Evolutionary conservation across 768 basidiomycete species (phyloP).

Genomic region (Serendipita vermifera): DNA sequence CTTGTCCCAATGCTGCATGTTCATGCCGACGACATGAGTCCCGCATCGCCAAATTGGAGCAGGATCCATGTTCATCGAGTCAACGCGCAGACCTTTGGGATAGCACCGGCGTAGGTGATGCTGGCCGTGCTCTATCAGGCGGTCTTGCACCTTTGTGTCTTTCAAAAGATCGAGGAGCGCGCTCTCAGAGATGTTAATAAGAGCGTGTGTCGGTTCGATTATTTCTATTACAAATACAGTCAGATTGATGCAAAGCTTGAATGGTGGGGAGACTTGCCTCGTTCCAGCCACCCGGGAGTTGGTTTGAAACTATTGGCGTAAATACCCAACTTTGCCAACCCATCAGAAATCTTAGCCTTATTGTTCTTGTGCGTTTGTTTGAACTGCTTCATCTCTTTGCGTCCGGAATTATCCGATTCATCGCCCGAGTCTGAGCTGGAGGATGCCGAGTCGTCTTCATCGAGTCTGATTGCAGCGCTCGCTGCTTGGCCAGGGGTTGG

Average conservation of each 20-base stretch:
- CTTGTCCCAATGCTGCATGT: constrained; percentile 23
- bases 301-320: constrained; percentile 56
- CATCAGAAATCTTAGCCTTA: constrained; percentile 32
- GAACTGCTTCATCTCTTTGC: constrained; percentile 3
- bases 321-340: constrained; percentile 42
- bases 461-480: neutral
- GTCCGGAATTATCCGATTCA: constrained; percentile 7
- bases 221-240: constrained; percentile 22
- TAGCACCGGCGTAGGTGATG: constrained; percentile 42
- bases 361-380: constrained; percentile 8
- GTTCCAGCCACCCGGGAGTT: constrained; percentile 34
- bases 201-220: constrained; percentile 31
- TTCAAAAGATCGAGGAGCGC: constrained; percentile 31
- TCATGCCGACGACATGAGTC: constrained; percentile 40
- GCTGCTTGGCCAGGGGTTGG: constrained; percentile 5
- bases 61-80: constrained; percentile 42
- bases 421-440: constrained; percentile 19
- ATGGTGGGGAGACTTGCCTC: constrained; percentile 22
- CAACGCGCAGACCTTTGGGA: constrained; percentile 44
- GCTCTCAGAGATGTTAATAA: constrained; percentile 52
- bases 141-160: constrained; percentile 13
- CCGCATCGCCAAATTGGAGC: constrained; percentile 23
- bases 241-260: neutral
- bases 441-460: constrained; percentile 53
- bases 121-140: constrained; percentile 32